A percentile compares a stretch with the other conserved stretches of the same genome.
These are phyloP conservation scores for Chlorella sp. DNA, from an alignment of 139 green algal species.

Conservation along the genomic window DNA sequence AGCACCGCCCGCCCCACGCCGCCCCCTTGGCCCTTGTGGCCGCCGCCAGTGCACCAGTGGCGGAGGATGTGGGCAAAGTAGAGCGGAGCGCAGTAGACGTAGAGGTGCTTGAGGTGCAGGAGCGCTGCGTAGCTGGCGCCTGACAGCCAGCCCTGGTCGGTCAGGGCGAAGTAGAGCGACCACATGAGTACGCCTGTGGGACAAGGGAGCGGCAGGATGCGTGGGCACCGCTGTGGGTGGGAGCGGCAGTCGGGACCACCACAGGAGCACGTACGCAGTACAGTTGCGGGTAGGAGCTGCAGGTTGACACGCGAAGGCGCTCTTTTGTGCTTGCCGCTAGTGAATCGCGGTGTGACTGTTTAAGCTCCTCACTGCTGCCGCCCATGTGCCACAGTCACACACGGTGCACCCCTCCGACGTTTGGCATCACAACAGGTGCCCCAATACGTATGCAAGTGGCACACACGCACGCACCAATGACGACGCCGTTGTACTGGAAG, in stretches of 20 bases:
- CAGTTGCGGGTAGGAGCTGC: too few species aligned
- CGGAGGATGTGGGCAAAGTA: constrained; percentile 76
- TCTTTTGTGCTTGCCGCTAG: too few species aligned
- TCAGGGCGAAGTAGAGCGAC: constrained; percentile 42
- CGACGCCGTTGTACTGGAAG: constrained; percentile 97
- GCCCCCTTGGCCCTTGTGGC: too few species aligned
- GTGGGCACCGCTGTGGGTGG: neutral
- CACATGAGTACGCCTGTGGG: constrained; percentile 63
- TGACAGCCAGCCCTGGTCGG: constrained; percentile 22
- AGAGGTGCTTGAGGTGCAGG: constrained; percentile 94
- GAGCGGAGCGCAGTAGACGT: constrained; percentile 71
- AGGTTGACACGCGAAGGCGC: too few species aligned
- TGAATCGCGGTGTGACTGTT: too few species aligned
- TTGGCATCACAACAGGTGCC: too few species aligned
- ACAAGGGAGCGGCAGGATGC: neutral
- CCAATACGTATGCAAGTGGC: too few species aligned
- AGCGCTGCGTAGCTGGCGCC: constrained; percentile 74
- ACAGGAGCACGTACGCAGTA: too few species aligned
- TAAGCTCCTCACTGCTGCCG: too few species aligned
- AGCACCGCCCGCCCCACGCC: neutral
- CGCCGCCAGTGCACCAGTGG: constrained; percentile 1
- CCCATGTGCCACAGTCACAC: too few species aligned
- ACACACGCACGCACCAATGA: constrained; percentile 81
- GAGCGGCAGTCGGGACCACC: neutral
- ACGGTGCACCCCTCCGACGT: too few species aligned